phyloP scores from a whole-genome alignment of 306 rosid species.

The Medicago lupulina region DNA sequence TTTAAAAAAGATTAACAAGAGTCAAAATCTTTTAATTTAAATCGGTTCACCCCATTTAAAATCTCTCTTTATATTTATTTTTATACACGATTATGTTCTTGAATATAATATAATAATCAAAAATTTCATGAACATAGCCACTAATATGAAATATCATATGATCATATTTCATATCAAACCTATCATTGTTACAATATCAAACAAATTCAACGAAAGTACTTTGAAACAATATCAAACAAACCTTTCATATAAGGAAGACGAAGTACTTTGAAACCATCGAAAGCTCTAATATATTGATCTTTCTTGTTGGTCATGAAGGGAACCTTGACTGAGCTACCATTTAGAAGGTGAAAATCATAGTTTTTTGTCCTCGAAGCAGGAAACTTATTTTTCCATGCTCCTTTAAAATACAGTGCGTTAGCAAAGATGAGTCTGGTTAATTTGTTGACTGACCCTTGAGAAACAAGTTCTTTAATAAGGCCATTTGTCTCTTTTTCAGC shows the following conservation, averaged over 20 bases:
- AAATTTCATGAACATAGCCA: no score
- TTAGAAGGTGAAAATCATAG: slow-evolving; percentile 61
- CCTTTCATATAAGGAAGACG: slow-evolving; percentile 48
- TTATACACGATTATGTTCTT: no score
- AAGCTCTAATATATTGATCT: slow-evolving; percentile 55
- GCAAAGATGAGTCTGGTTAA: slow-evolving; percentile 66
- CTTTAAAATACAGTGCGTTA: slow-evolving; percentile 84
- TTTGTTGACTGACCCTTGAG: slow-evolving; percentile 55
- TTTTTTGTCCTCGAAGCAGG: slow-evolving; percentile 59
- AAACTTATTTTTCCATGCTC: slow-evolving; percentile 69
- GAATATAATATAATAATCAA: no score
- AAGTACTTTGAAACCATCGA: slow-evolving; percentile 70
- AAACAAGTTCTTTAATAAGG: slow-evolving; percentile 69
- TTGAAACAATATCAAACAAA: no score
- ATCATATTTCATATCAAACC: no score
- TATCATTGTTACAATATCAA: no score
- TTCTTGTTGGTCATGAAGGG: slow-evolving; percentile 79
- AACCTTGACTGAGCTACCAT: slow-evolving; percentile 62
- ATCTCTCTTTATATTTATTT: no score
- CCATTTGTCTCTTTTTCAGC: slow-evolving; percentile 75
- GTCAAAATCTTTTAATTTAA: no score
- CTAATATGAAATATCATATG: no score
- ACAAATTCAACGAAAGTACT: no score
- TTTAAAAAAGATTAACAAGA: no score
- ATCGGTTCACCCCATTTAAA: no score